Conservation (phyloP, 106 monocot species). For the Vanilla planifolia region DNA sequence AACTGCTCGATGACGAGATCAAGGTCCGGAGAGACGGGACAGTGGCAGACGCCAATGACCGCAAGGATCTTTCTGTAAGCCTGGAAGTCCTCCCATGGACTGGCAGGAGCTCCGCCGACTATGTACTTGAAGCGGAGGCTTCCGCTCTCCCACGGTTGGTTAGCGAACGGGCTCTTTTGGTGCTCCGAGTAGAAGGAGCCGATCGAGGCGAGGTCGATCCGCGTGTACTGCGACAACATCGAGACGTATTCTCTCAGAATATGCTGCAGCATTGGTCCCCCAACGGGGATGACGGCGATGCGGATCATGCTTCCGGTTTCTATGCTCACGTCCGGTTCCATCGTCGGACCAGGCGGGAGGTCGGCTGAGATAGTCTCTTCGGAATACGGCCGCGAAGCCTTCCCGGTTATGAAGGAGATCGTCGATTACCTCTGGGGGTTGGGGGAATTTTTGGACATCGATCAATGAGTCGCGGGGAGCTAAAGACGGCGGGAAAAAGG, state of each 20-base stretch:
- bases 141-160: constrained; percentile 95
- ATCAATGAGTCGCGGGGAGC: too few species aligned
- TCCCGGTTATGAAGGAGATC: too few species aligned
- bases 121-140: constrained; percentile 73
- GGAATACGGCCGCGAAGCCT: too few species aligned
- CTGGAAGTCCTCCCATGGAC: constrained; percentile 99
- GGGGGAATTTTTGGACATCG: too few species aligned
- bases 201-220: constrained; percentile 65
- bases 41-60: constrained; percentile 83
- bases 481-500: too few species aligned
- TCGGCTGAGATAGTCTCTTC: too few species aligned
- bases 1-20: constrained; percentile 52
- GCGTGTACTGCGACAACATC: constrained; percentile 53
- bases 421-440: too few species aligned
- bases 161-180: constrained; percentile 90
- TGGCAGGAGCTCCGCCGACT: constrained; percentile 58
- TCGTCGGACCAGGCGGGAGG: constrained; percentile 6
- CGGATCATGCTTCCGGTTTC: constrained; percentile 73
- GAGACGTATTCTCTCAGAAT: constrained; percentile 52
- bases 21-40: constrained; percentile 68
- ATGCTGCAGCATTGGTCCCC: constrained; percentile 52
- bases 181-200: constrained; percentile 88
- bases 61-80: constrained; percentile 90
- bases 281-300: constrained; percentile 75
- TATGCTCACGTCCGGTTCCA: constrained; percentile 96